Base-by-base conservation (phyloP, 106 monocot species). In the Agapanthus africanus region DNA sequence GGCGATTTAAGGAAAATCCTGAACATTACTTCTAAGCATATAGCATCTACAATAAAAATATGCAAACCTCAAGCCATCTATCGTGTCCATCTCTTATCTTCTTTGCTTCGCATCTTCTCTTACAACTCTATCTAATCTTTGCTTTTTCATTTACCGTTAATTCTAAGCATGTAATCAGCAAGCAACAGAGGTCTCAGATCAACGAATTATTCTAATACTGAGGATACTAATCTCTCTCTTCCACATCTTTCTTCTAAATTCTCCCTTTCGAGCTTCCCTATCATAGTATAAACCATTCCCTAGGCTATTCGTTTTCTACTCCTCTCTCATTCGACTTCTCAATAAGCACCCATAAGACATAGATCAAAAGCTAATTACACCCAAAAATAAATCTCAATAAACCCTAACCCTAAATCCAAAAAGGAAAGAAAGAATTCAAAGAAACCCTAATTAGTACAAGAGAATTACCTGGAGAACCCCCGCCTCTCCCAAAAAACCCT, bases 401-500 rank as follows among this genome's bases (percentile, higher is more conserved):
- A 26, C 66, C 25, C 23, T 42, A 66, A 66, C 21, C 14, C 34
- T 28, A 27, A 68, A 68, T n/a, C n/a, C 16, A 19, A 68, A n/a
- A n/a, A 27, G 19, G 26, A 46, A 19, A n/a, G 10, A 33, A 14
- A 6, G n/a, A 66, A 42, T 7, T 6, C 31, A 30, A 63, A 34
- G n/a, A 49, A 68, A 22, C 18, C 68, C 64, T 65, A 38, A 25
- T 10, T 44, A 41, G 28, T 13, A 15, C 23, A 28, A 27, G 21
- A 67, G 14, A 31, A 15, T 47, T 35, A 68, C 68, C 68, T 10
- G 68, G 68, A 25, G 46, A 47, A 0, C 44, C 44, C 10, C 68
- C 68, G 31, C 50, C 50, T 37, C 68, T 33, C 7, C 68, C 50
- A 34, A 34, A 35, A 34, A 68, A 68, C 0, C 68, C 68, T n/a